Evolutionary conservation across 2,329 filamentous ascomycete species (phyloP).

Genomic region (Alternaria longipes): DNA sequence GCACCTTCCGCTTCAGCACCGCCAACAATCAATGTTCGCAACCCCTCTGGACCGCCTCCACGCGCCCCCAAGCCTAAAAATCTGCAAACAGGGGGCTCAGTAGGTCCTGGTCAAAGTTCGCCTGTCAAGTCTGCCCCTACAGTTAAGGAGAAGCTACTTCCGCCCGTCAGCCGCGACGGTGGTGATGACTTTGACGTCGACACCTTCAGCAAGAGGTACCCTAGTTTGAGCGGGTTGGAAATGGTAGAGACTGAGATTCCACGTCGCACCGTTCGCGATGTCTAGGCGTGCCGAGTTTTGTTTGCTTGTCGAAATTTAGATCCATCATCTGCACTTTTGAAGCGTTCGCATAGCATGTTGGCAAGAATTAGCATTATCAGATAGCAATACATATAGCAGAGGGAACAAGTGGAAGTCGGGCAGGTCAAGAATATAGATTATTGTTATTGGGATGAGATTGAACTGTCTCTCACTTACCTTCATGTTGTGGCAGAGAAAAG

Average conservation of each 20-base stretch:
- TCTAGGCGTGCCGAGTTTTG: conserved; percentile 11
- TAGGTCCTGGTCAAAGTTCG: conserved; percentile 16
- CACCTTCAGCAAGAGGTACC: conserved; percentile 86
- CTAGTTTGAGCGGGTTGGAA: conserved; percentile 84
- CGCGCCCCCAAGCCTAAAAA: conserved; percentile 68
- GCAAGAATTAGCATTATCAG: background rate
- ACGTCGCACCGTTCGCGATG: conserved; percentile 30
- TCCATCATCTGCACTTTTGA: background rate
- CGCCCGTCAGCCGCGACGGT: conserved; percentile 11
- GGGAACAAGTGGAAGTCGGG: background rate
- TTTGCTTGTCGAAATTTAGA: background rate
- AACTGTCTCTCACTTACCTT: background rate
- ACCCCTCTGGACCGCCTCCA: conserved; percentile 53
- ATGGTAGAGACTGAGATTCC: conserved; percentile 78
- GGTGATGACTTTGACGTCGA: conserved; percentile 71
- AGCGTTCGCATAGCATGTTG: conserved; percentile 14
- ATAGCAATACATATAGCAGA: background rate
- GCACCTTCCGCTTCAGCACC: conserved; percentile 46
- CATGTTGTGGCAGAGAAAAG: background rate
- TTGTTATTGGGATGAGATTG: background rate
- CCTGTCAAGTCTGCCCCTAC: conserved; percentile 7
- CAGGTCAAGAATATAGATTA: background rate
- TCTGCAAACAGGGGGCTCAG: conserved; percentile 59
- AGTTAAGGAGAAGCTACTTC: conserved; percentile 35
- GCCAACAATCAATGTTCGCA: conserved; percentile 41